phyloP scores from a whole-genome alignment of 129 eudicot species.

The Oenanthe sinensis region DNA sequence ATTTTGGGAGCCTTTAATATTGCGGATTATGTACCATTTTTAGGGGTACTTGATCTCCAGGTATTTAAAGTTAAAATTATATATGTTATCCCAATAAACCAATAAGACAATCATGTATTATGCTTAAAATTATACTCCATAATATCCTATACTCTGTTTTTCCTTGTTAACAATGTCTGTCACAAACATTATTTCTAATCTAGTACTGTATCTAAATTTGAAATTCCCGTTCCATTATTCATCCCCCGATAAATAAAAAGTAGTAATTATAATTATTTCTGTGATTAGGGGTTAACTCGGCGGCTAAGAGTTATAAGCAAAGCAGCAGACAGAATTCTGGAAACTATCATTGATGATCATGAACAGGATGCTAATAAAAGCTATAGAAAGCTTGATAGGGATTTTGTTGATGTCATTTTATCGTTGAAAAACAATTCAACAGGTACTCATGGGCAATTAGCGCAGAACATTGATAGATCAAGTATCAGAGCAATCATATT shows the following conservation, averaged over 20 bases:
- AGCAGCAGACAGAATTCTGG: neutral
- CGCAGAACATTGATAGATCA: neutral
- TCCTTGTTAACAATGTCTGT: no score
- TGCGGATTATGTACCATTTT: neutral
- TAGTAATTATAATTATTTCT: no score
- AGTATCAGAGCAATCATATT: neutral
- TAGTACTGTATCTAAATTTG: no score
- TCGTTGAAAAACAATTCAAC: neutral
- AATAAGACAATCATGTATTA: no score
- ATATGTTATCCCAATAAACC: no score
- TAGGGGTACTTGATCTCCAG: neutral
- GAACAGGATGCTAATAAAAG: neutral
- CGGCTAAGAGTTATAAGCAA: neutral
- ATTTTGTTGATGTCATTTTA: neutral
- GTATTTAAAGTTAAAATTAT: neutral
- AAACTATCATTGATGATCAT: neutral
- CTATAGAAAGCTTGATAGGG: slow-evolving; percentile 10
- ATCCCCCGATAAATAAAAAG: no score
- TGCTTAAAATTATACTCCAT: no score
- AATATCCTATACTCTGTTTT: no score
- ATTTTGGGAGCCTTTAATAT: neutral
- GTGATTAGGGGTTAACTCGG: neutral
- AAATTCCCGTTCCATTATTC: no score
- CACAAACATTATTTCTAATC: no score
- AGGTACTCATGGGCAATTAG: neutral